Base-by-base conservation (phyloP, 371 early-diverging fungal species). In the Mucor irregularis region DNA sequence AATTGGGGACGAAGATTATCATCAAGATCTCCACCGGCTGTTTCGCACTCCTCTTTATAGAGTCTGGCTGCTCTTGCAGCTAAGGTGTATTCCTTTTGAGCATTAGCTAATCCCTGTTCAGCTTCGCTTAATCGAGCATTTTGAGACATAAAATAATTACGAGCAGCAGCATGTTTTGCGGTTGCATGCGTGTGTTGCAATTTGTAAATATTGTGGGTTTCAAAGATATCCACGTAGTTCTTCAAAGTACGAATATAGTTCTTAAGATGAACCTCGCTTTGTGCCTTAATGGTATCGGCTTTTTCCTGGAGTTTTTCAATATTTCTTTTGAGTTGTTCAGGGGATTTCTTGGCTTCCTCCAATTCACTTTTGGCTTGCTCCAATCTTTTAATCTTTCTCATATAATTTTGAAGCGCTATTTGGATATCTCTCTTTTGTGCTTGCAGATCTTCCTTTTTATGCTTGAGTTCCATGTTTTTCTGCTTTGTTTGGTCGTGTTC, bases 1-100 rank as follows among this genome's bases (percentile, higher is more conserved):
- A 83, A 78, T 34, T 86, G 86, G 5, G 70, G 76, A 10, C 59
- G 63, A 9, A 83, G 57, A 22, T 78, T 80, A 4, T 69, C 75
- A 14, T 66, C 40, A n/a, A 84, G 31, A 1, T 61, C 66, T 6
- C 61, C 55, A 34, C 74, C 73, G 24, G 76, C 75, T 10, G 47
- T 53, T 50, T 81, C 68, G 5, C 82, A 83, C 16, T 73, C 66
- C 9, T 72, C 64, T 30, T 58, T 61, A 25, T 49, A 60, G 30
- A 56, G 66, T 16, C 50, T 59, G 22, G 58, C 44, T 26, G 49
- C 42, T 28, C 39, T 61, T 60, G 56, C 53, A 49, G 34, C 51
- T 13, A 10, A 19, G 24, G n/a, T 19, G 6, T 31, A 17, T 16
- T 50, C 24, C 29, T 34, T 10, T 29, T 56, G 55, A 9, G 25